phyloP scores from a whole-genome alignment of 352 stramenopile genomes.

The Phytophthora lateralis region DNA sequence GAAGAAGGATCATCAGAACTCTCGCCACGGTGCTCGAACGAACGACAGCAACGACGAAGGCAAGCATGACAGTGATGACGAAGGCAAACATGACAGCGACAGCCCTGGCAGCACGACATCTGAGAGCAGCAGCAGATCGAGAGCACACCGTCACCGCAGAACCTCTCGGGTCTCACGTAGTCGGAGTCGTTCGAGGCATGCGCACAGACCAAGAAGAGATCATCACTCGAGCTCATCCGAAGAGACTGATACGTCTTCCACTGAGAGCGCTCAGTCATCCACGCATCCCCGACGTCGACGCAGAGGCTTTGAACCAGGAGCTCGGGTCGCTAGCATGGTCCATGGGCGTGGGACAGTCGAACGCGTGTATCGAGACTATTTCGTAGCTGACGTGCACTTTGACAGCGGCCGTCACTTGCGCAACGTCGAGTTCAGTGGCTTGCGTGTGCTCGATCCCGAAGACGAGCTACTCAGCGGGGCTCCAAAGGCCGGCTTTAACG shows the following conservation, averaged over 20 bases:
- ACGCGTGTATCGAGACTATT: conserved; percentile 67
- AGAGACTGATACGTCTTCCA: conserved; percentile 25
- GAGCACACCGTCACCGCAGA: conserved; percentile 1
- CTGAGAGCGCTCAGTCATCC: conserved; percentile 11
- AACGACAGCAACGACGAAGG: conserved; percentile 20
- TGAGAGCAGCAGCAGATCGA: conserved; percentile 1
- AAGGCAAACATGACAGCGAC: conserved; percentile 20
- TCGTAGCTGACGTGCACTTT: conserved; percentile 73
- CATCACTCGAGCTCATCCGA: conserved; percentile 13
- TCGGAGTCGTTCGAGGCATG: conserved; percentile 4
- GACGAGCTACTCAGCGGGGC: conserved; percentile 24
- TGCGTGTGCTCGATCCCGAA: conserved; percentile 35
- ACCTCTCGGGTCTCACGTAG: conserved; percentile 1
- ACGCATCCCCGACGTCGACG: conserved; percentile 3
- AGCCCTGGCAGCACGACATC: conserved; percentile 14
- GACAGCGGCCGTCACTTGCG: conserved; percentile 56
- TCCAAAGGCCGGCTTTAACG: conserved; percentile 12
- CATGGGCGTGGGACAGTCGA: conserved; percentile 59
- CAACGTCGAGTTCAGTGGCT: conserved; percentile 63
- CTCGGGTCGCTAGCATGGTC: conserved; percentile 47
- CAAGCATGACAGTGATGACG: conserved; percentile 22
- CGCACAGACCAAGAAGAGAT: conserved; percentile 9
- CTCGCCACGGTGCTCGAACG: background rate
- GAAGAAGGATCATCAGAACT: conserved; percentile 7
- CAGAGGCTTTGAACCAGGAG: conserved; percentile 51